A percentile compares a stretch with the other conserved stretches of the same genome.
These are phyloP conservation scores for Ramalina peruviana DNA, from an alignment of 495 filamentous ascomycete species.

Conservation along the genomic window DNA sequence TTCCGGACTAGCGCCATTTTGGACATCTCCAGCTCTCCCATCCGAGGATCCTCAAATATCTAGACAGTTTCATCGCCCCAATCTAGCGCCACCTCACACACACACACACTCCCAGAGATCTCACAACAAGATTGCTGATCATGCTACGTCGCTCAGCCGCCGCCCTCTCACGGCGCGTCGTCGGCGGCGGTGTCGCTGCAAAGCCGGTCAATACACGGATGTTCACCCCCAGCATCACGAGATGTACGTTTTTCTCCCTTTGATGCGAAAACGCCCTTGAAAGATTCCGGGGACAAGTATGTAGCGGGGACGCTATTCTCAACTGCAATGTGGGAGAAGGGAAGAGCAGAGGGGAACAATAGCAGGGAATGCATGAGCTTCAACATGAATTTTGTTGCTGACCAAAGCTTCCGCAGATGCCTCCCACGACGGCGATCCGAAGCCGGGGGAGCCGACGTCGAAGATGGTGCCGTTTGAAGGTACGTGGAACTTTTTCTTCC, in stretches of 20 bases:
- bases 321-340: too few relatives aligned
- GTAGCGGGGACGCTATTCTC: too few relatives aligned
- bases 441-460: constrained; percentile 11
- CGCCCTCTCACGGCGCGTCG: constrained; percentile 55
- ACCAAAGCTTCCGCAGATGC: too few relatives aligned
- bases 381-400: too few relatives aligned
- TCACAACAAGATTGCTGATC: constrained; percentile 35
- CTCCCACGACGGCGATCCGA: constrained; percentile 5
- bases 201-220: constrained; percentile 20
- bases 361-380: too few relatives aligned
- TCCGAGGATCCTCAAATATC: too few relatives aligned
- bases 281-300: too few relatives aligned
- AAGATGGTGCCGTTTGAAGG: constrained; percentile 15
- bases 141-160: constrained; percentile 71
- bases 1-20: neutral
- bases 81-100: neutral
- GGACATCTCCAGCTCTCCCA: neutral
- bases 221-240: constrained; percentile 34
- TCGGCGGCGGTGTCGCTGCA: constrained; percentile 41
- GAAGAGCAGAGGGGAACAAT: too few relatives aligned
- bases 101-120: neutral
- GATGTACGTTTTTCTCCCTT: constrained; percentile 29
- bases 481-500: constrained; percentile 15
- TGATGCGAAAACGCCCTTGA: too few relatives aligned
- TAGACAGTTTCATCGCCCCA: neutral